These are phyloP conservation scores for Diplotaxis tenuifolia DNA, from an alignment of 345 rosid genomes.

Conservation along the genomic window DNA sequence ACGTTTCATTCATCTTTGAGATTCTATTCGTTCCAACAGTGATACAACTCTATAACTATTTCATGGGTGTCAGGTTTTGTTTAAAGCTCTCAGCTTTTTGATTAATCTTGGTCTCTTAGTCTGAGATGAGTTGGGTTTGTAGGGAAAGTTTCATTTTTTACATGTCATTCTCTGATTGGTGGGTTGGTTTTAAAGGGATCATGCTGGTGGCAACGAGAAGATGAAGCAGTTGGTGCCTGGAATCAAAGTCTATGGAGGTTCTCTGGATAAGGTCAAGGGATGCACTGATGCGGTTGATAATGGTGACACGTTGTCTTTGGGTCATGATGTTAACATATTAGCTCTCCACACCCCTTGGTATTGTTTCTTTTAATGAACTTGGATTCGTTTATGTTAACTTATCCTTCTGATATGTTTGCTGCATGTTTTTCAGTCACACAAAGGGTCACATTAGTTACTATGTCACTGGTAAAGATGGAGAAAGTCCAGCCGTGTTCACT, in stretches of 20 bases:
- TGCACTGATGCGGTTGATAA: slow-evolving; percentile 70
- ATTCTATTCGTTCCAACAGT: not conserved
- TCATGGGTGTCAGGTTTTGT: not conserved
- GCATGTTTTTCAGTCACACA: slow-evolving; percentile 57
- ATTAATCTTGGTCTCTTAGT: not conserved
- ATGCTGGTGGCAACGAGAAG: slow-evolving; percentile 88
- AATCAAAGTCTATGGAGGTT: slow-evolving; percentile 80
- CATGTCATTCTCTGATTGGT: not conserved
- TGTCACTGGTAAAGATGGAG: slow-evolving; percentile 58
- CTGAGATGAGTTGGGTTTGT: not conserved
- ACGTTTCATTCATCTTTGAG: not conserved
- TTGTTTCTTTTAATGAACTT: not conserved
- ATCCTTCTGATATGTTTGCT: not conserved
- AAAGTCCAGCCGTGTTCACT: slow-evolving; percentile 76
- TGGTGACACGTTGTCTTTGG: slow-evolving; percentile 66
- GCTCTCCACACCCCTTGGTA: slow-evolving; percentile 93
- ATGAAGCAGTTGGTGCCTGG: slow-evolving; percentile 72
- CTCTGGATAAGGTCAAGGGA: slow-evolving; percentile 74
- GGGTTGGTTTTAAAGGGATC: slow-evolving; percentile 55
- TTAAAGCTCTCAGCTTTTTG: not conserved
- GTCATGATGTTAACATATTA: slow-evolving; percentile 51
- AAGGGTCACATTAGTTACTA: slow-evolving; percentile 90
- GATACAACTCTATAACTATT: too few species aligned
- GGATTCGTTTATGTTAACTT: not conserved
- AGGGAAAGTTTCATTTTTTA: not conserved